Evolutionary conservation across 176 grass and related monocot genomes (phyloP), one percentile per base, ranked within the genome.

Genomic region (Ensete glaucum): DNA sequence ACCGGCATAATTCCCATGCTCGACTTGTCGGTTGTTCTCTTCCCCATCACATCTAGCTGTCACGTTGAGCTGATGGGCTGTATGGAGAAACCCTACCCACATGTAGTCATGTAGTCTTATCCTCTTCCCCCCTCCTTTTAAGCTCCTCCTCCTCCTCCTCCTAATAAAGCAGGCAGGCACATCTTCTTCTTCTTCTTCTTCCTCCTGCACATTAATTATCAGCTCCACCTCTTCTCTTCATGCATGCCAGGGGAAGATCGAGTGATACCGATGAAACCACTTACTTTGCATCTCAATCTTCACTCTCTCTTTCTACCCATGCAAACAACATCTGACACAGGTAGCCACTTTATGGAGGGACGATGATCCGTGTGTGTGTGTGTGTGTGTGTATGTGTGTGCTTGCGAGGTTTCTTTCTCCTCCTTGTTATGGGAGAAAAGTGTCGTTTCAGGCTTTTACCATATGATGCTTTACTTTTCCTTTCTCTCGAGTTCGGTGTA

Each of bases 21-120:
- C 75, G 85, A 78, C 50, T 79, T 96, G 89, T 96, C 85, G 85
- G 87, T 89, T 96, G 76, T 88, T 92, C 82, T 84, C 75, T 89
- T 90, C 87, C 83, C 82, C 73, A 85, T 92, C 87, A 82, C 87
- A 85, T 84, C 78, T 85, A 81, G 92, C 92, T 43, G 34, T 92
- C 92, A 86, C 88, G 92, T 90, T 78, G 76, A 84, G 82, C 66
- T 85, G 81, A 85, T 82, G 79, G 82, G 85, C 75, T 83, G 80
- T 82, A 88, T 88, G 80, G 69, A 89, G 72, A 85, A 15, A 58
- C 76, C 76, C 76, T 82, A 85, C 76, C 83, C 76, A 85, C 84
- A 88, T 88, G 82, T 89, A 69, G 74, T 25, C 84, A 88, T 88
- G 82, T 89, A 69, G 74, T 25, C 76, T 56, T 64, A 77, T 83